Evolutionary conservation across 1,139 yeast species (phyloP).

Genomic region (Debaryomycetaceae sp.): DNA sequence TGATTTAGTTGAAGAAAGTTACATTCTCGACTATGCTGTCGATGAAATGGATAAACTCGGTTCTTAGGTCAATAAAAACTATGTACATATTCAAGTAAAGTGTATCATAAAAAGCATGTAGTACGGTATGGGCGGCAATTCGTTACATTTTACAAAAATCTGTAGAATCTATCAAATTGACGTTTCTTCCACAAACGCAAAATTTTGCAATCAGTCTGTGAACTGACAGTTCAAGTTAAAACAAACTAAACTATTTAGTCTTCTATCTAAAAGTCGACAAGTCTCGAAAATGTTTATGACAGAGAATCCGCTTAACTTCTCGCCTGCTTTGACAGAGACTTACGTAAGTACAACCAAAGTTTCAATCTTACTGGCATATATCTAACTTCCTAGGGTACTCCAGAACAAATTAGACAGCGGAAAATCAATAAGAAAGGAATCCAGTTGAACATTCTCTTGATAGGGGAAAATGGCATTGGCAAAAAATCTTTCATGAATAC

Average conservation of each 20-base stretch:
- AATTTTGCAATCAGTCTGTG: background rate
- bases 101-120: background rate
- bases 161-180: too few species aligned
- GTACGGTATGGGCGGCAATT: background rate
- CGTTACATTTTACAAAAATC: background rate
- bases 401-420: constrained; percentile 16
- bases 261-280: too few species aligned
- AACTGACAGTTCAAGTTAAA: too few species aligned
- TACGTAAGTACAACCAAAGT: background rate
- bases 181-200: background rate
- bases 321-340: background rate
- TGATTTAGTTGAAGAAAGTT: constrained; percentile 79
- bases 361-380: background rate
- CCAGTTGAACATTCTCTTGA: constrained; percentile 23
- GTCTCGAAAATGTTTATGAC: background rate
- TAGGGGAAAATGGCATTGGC: constrained; percentile 36
- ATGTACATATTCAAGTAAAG: background rate
- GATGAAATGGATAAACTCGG: constrained; percentile 61
- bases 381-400: constrained; percentile 6
- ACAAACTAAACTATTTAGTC: too few species aligned
- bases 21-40: constrained; percentile 77
- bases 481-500: constrained; percentile 31
- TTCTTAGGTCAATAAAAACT: background rate
- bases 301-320: background rate
- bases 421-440: constrained; percentile 18